Conservation (phyloP, 257 asterid genomes). For the Primulina tabacum region DNA sequence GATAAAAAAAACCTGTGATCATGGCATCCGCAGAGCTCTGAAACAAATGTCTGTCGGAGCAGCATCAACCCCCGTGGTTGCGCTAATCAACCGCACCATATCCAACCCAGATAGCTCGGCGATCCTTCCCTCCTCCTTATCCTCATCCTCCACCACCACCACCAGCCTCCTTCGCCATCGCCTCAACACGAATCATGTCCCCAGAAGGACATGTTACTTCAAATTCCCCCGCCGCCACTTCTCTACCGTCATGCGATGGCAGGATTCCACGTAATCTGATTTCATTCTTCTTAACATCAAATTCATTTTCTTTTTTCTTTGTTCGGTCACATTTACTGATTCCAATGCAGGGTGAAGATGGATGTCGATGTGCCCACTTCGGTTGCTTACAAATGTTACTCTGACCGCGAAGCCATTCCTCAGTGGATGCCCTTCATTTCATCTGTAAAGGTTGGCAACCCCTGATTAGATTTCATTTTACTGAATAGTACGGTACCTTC, state of each 20-base stretch:
- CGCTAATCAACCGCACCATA: constrained; percentile 25
- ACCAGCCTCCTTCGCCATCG: constrained; percentile 25
- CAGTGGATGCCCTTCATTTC: constrained; percentile 99
- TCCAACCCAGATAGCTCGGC: constrained; percentile 9
- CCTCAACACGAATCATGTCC: constrained; percentile 24
- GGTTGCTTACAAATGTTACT: constrained; percentile 80
- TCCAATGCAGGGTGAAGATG: constrained; percentile 69
- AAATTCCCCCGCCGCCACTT: constrained; percentile 32
- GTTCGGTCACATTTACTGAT: neutral
- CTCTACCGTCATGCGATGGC: constrained; percentile 79
- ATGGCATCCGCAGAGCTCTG: no score
- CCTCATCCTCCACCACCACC: constrained; percentile 33
- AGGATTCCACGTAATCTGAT: constrained; percentile 72
- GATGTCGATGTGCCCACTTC: constrained; percentile 75
- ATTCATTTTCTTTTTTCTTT: neutral
- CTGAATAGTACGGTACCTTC: neutral
- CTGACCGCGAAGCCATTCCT: constrained; percentile 89
- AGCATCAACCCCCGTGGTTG: constrained; percentile 26
- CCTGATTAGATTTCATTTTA: neutral
- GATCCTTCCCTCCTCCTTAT: constrained; percentile 13
- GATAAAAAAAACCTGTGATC: no score
- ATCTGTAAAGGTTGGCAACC: constrained; percentile 54
- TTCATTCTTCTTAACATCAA: neutral
- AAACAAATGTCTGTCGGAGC: constrained; percentile 31
- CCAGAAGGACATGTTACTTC: constrained; percentile 25